Percentiles rank a stretch among this genome's conserved stretches.
Evolutionary conservation across 2,329 filamentous ascomycete species (phyloP).

Genomic region (Fusarium siculi): DNA sequence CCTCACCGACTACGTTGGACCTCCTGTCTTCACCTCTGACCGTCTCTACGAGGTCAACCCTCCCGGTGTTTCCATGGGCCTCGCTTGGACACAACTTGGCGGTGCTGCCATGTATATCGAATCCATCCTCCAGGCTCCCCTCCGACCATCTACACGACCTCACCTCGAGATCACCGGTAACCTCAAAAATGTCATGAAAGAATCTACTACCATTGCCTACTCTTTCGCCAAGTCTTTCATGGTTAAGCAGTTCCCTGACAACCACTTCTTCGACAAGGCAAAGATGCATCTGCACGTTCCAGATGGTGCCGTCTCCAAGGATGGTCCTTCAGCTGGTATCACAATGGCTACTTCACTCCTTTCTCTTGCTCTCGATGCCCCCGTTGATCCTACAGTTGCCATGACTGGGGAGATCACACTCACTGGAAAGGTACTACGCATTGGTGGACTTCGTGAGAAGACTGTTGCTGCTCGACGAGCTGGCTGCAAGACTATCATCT

Average conservation of each 20-base stretch:
- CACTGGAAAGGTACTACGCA: constrained; percentile 94
- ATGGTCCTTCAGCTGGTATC: constrained; percentile 91
- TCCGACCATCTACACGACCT: constrained; percentile 78
- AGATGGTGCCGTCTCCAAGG: constrained; percentile 95
- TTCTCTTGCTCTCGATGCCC: constrained; percentile 81
- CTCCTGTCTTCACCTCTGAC: constrained; percentile 94
- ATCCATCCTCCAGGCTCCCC: constrained; percentile 88
- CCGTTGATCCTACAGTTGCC: constrained; percentile 86
- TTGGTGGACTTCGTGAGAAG: constrained; percentile 95
- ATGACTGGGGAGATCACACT: constrained; percentile 99
- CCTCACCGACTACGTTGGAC: constrained; percentile 95
- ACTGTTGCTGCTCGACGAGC: constrained; percentile 93
- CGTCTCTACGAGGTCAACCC: constrained; percentile 94
- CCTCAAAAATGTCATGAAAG: constrained; percentile 97
- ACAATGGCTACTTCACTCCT: constrained; percentile 97
- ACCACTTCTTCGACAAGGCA: constrained; percentile 96
- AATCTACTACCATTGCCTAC: constrained; percentile 94
- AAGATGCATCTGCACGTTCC: constrained; percentile 96
- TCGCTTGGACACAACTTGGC: constrained; percentile 98
- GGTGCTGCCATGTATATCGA: constrained; percentile 97
- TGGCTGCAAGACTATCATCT: constrained; percentile 92
- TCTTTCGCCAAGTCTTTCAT: constrained; percentile 93
- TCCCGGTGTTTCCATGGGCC: constrained; percentile 94
- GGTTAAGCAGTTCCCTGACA: constrained; percentile 85
- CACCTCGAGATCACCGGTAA: constrained; percentile 93